A percentile compares a stretch with the other conserved stretches of the same genome.
phyloP scores from a whole-genome alignment of 768 basidiomycete genomes.

The Tricholoma sp. region DNA sequence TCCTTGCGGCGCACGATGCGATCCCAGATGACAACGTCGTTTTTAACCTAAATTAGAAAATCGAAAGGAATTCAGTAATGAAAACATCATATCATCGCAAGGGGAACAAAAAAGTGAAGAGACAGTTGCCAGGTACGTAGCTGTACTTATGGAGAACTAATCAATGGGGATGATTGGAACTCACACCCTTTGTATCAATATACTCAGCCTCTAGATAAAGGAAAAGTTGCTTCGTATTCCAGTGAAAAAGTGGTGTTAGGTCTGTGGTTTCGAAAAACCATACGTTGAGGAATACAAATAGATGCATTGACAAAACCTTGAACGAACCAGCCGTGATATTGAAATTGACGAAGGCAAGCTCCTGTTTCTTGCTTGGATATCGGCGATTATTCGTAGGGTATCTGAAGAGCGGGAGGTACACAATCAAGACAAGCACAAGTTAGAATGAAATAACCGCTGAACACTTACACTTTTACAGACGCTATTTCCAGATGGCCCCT shows the following conservation, averaged over 20 bases:
- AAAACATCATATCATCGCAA: conserved; percentile 7
- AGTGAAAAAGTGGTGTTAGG: conserved; percentile 78
- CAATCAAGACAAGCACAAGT: neutral
- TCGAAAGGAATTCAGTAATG: conserved; percentile 7
- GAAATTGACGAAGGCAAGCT: conserved; percentile 77
- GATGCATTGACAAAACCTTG: neutral
- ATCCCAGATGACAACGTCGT: conserved; percentile 89
- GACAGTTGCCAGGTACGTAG: neutral
- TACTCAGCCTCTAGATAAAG: conserved; percentile 86
- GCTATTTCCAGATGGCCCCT: conserved; percentile 53
- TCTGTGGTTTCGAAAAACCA: conserved; percentile 40
- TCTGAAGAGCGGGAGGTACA: conserved; percentile 21
- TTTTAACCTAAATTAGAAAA: conserved; percentile 44
- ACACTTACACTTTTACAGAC: conserved; percentile 71
- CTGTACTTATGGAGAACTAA: neutral
- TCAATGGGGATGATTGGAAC: conserved; percentile 19
- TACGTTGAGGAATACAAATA: conserved; percentile 1
- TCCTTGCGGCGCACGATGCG: conserved; percentile 79
- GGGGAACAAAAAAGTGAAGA: conserved; percentile 2
- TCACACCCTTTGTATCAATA: conserved; percentile 63
- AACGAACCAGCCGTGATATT: conserved; percentile 71
- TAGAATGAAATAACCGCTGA: neutral
- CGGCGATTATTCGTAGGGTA: conserved; percentile 46
- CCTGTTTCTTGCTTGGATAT: conserved; percentile 59
- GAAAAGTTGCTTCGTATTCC: conserved; percentile 97